A percentile compares a stretch with the other conserved stretches of the same genome.
Conservation (phyloP, 345 rosid genomes). For the Noccaea caerulescens region DNA sequence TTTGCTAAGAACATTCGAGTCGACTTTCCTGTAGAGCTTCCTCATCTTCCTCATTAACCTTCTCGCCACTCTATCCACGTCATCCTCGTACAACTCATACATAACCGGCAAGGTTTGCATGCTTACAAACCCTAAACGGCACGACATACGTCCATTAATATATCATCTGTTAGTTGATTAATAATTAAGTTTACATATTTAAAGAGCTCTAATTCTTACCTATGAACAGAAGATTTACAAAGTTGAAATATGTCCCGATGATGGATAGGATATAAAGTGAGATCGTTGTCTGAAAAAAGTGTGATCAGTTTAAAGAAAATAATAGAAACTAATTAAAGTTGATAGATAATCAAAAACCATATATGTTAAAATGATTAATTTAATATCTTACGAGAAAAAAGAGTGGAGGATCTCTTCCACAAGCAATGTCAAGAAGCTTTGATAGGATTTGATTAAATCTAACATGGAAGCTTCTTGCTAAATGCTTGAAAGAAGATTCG, state of each 20-base stretch:
- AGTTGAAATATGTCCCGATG: conserved; percentile 72
- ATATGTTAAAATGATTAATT: conserved; percentile 4
- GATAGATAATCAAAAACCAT: background rate
- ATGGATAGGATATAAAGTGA: conserved; percentile 66
- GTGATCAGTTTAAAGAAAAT: background rate
- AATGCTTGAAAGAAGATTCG: conserved; percentile 51
- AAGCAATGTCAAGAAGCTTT: conserved; percentile 59
- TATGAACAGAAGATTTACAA: conserved; percentile 71
- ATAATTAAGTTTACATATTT: background rate
- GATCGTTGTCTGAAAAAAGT: conserved; percentile 49
- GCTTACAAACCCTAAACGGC: conserved; percentile 54
- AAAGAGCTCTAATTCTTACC: conserved; percentile 51
- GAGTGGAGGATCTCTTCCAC: conserved; percentile 63
- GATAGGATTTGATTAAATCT: conserved; percentile 52
- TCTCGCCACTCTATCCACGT: conserved; percentile 59
- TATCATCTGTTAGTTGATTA: background rate
- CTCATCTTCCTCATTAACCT: conserved; percentile 45
- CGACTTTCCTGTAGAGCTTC: conserved; percentile 54
- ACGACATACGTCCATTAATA: background rate
- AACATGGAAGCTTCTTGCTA: conserved; percentile 51
- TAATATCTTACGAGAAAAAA: conserved; percentile 59
- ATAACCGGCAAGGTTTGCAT: conserved; percentile 67
- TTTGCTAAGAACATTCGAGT: conserved; percentile 66
- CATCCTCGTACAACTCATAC: conserved; percentile 61
- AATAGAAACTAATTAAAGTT: background rate